Percentiles rank a stretch among this genome's conserved stretches.
phyloP scores from a whole-genome alignment of 1,284 basidiomycete genomes.

The Fomitopsis betulina region DNA sequence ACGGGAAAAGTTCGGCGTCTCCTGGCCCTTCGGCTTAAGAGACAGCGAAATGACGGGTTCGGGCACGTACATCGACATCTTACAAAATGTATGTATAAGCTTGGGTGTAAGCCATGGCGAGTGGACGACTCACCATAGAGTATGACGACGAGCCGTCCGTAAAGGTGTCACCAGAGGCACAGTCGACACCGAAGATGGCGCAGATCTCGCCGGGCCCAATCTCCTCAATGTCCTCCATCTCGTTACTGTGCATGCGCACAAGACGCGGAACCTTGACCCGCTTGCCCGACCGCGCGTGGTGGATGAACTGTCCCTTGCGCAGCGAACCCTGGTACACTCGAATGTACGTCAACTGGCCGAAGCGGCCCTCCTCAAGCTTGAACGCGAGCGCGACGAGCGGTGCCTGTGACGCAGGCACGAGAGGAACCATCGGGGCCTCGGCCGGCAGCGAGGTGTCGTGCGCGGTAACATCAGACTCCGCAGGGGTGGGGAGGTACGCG shows the following conservation, averaged over 20 bases:
- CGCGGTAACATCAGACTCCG: constrained; percentile 78
- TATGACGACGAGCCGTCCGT: constrained; percentile 85
- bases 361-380: constrained; percentile 97
- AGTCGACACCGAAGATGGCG: constrained; percentile 99
- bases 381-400: constrained; percentile 95
- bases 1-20: constrained; percentile 94
- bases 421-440: constrained; percentile 64
- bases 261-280: constrained; percentile 97
- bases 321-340: constrained; percentile 97
- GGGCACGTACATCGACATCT: constrained; percentile 99
- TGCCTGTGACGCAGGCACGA: constrained; percentile 78
- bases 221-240: constrained; percentile 97
- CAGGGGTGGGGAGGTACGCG: constrained; percentile 91
- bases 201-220: constrained; percentile 99
- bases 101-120: not conserved
- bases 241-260: constrained; percentile 97
- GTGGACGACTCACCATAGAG: constrained; percentile 69
- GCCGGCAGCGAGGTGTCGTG: constrained; percentile 76
- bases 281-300: constrained; percentile 94
- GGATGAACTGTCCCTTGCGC: constrained; percentile 83
- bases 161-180: constrained; percentile 97
- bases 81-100: not conserved
- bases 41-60: constrained; percentile 97
- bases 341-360: constrained; percentile 98
- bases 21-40: constrained; percentile 88